Evolutionary conservation across 176 grass and related monocot genomes (phyloP).

Genomic region (Triticum turgidum): DNA sequence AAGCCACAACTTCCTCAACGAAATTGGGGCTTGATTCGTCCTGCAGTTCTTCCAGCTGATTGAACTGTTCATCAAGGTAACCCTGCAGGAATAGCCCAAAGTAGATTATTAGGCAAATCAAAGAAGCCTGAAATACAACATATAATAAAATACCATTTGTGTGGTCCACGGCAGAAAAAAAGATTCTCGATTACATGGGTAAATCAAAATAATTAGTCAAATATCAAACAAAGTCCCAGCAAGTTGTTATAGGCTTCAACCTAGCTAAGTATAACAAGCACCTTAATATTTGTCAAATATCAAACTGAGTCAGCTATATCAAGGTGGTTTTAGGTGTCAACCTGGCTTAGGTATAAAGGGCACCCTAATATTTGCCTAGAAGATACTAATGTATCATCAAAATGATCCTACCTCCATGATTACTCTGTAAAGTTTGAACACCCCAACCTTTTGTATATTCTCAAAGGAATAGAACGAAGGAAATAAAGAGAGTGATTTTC

Average conservation of each 20-base stretch:
- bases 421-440: conserved; percentile 35
- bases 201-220: background rate
- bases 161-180: background rate
- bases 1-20: conserved; percentile 72
- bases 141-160: background rate
- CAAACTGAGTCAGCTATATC: background rate
- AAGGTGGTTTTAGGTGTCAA: conserved; percentile 37
- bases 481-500: conserved; percentile 31
- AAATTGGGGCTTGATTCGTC: conserved; percentile 81
- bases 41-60: conserved; percentile 74
- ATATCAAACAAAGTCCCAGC: conserved; percentile 17
- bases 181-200: background rate
- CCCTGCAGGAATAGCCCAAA: conserved; percentile 40
- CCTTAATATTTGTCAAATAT: conserved; percentile 15
- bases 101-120: background rate
- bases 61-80: conserved; percentile 76
- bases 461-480: conserved; percentile 26
- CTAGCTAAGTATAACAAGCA: conserved; percentile 37
- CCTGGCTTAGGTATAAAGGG: conserved; percentile 36
- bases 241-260: conserved; percentile 41
- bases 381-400: conserved; percentile 47
- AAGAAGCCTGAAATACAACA: conserved; percentile 1
- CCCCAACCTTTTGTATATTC: conserved; percentile 42
- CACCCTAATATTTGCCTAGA: conserved; percentile 24
- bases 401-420: conserved; percentile 43